Evolutionary conservation across 495 filamentous ascomycete species (phyloP), one percentile per base, ranked within the genome.

Genomic region (Penicillium canescens): DNA sequence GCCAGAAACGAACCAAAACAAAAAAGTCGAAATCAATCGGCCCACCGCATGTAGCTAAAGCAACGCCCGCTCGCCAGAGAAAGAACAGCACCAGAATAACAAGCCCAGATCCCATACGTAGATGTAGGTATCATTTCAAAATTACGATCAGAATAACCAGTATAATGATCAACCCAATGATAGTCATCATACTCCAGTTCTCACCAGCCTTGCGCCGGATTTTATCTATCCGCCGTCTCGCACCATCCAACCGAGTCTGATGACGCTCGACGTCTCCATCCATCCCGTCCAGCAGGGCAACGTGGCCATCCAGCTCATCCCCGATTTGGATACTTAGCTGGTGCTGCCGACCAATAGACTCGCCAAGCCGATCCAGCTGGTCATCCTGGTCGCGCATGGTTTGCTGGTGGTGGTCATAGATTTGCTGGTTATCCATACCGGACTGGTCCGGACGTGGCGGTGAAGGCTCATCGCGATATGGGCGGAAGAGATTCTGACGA

Each of bases 321-420:
- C 94, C 94, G 65, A 98, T 98, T 76, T 92, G 90, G 66, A 97
- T 94, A 59, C 87, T 90, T 59, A 98, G 77, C 73, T 98, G 90
- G 44, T 96, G 81, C 71, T 98, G 94, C 43, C 93, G 85, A n/a
- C 87, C 82, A 59, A 98, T 96, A 50, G 85, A 90, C 56, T 84
- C 83, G 9, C 92, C 90, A 21, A 98, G 78, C 44, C 82, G 73
- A 66, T 98, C 94, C n/a, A 98, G 76, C 63, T 94, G 90, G 52
- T 92, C 89, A 64, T 98, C 94, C 66, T 98, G 95, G 50, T 97
- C 85, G 3, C 80, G 80, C 16, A 98, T 74, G 13, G 94, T 82
- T 39, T 83, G 85, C 12, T 78, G 73, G 70, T 98, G 94, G 65
- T 96, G 90, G 28, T 80, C 78, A 69, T 97, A 88, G 55, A 98